A percentile compares a stretch with the other conserved stretches of the same genome.
These are phyloP conservation scores for Acidiella bohemica DNA, from an alignment of 495 filamentous ascomycete species.

Conservation along the genomic window DNA sequence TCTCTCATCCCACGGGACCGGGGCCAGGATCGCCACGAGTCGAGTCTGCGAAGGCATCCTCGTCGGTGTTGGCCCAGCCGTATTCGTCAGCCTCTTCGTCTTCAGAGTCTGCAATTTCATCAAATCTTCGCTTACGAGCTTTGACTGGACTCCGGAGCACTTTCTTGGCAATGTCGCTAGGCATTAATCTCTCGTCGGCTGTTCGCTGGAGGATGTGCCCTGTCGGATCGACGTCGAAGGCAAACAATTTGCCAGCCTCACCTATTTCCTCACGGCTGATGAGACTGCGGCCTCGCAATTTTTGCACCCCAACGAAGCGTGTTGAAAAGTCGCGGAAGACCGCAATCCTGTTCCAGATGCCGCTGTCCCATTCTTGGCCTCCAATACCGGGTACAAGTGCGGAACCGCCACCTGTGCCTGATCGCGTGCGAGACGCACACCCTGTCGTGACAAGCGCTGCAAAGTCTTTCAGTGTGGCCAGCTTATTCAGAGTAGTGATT, in stretches of 20 bases:
- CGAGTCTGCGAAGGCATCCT: conserved; percentile 15
- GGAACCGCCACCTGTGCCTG: conserved; percentile 33
- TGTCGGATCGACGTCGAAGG: conserved; percentile 22
- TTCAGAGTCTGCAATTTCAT: conserved; percentile 24
- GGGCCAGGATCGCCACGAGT: too few species aligned
- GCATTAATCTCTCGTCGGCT: background rate
- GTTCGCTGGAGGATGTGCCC: conserved; percentile 13
- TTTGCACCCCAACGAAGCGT: conserved; percentile 24
- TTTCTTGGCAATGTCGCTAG: conserved; percentile 1
- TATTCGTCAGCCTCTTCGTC: conserved; percentile 23
- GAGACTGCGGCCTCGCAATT: conserved; percentile 11
- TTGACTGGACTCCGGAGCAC: conserved; percentile 23
- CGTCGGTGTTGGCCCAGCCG: conserved; percentile 21
- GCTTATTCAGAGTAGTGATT: conserved; percentile 43
- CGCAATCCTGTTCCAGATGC: conserved; percentile 50
- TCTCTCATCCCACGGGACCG: too few species aligned
- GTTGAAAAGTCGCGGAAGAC: conserved; percentile 52
- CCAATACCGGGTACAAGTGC: conserved; percentile 55
- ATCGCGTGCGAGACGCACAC: conserved; percentile 52
- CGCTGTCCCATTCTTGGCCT: conserved; percentile 54
- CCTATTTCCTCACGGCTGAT: conserved; percentile 15
- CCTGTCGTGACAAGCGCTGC: conserved; percentile 60
- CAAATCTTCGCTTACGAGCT: conserved; percentile 16
- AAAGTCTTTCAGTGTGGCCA: conserved; percentile 53
- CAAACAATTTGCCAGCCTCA: conserved; percentile 14